Conservation (phyloP, 352 stramenopile genomes). For the Phytophthora vignae region DNA sequence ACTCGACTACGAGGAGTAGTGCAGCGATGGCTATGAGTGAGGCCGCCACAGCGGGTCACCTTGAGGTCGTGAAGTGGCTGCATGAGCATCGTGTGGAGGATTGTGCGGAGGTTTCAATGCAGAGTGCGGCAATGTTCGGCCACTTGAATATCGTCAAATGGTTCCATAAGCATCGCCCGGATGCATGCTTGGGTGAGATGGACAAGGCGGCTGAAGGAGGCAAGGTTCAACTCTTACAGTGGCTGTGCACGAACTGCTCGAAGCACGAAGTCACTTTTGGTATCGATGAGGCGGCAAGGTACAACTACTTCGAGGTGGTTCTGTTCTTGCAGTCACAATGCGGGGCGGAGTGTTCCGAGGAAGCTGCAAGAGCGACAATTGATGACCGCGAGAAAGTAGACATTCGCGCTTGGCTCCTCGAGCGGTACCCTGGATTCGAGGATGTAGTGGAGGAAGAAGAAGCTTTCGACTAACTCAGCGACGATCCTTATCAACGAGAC, state of each 20-base stretch:
- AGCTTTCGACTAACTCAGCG: neutral
- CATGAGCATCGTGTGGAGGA: neutral
- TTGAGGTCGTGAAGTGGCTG: neutral
- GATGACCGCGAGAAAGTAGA: neutral
- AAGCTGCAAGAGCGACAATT: neutral
- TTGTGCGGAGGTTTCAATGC: neutral
- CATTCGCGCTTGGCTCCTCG: neutral
- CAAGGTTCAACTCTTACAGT: neutral
- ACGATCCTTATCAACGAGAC: neutral
- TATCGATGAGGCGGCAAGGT: neutral
- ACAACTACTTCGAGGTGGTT: neutral
- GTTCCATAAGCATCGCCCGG: neutral
- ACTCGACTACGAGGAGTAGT: neutral
- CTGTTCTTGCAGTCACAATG: neutral
- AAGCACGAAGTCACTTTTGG: neutral
- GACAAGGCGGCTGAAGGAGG: neutral
- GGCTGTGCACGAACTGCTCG: neutral
- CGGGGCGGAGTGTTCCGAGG: neutral
- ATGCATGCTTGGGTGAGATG: neutral
- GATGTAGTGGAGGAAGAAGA: neutral
- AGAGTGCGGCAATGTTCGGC: neutral
- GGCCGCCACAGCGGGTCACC: neutral
- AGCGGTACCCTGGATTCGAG: neutral
- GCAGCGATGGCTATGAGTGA: neutral
- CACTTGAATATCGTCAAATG: neutral